phyloP scores from a whole-genome alignment of 371 early-diverging fungal species.

The Smittium mucronatum region DNA sequence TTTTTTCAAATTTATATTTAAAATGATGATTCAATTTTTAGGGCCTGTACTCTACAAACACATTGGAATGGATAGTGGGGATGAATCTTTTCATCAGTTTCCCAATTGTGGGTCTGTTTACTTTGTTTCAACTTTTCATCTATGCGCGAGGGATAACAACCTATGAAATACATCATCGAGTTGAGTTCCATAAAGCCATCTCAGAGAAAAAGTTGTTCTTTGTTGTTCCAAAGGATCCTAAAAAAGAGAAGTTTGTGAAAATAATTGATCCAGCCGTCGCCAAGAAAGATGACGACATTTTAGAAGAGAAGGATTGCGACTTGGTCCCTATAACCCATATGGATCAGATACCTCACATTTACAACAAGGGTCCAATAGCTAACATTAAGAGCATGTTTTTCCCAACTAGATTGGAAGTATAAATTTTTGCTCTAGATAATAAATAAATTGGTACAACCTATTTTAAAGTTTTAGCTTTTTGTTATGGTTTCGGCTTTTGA shows the following conservation, averaged over 20 bases:
- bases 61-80: not conserved
- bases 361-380: not conserved
- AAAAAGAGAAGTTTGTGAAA: not conserved
- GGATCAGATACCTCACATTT: not conserved
- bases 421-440: too few species aligned
- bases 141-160: not conserved
- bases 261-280: not conserved
- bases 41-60: not conserved
- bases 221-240: not conserved
- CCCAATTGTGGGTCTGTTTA: not conserved
- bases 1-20: not conserved
- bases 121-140: not conserved
- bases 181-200: not conserved
- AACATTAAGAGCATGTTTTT: too few species aligned
- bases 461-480: too few species aligned
- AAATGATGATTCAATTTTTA: not conserved
- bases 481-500: too few species aligned
- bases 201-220: not conserved
- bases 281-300: not conserved
- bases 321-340: not conserved
- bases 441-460: too few species aligned
- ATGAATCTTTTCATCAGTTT: not conserved
- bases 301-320: not conserved
- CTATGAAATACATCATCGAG: not conserved
- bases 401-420: too few species aligned